Conservation (phyloP, 441 rosid genomes). For the Gossypium trilobum region DNA sequence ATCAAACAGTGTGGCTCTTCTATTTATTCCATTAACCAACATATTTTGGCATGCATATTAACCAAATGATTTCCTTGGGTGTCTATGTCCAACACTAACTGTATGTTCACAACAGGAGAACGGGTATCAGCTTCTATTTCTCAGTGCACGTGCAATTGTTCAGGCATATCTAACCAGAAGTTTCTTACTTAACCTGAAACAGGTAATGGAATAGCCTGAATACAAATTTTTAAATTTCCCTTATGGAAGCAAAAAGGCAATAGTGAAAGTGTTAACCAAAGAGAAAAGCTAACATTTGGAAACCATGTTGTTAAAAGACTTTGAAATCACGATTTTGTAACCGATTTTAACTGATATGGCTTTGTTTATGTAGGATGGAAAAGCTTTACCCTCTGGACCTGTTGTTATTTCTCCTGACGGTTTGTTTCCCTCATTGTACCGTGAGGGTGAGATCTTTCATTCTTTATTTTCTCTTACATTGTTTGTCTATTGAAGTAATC, state of each 20-base stretch:
- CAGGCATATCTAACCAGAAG: conserved; percentile 82
- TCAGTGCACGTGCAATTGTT: conserved; percentile 87
- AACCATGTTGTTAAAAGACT: neutral
- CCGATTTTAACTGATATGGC: conserved; percentile 6
- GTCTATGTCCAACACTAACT: neutral
- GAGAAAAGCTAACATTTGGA: neutral
- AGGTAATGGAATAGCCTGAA: conserved; percentile 31
- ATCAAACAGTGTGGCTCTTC: neutral
- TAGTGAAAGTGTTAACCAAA: neutral
- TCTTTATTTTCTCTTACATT: neutral
- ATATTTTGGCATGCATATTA: neutral
- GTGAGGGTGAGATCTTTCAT: conserved; percentile 50
- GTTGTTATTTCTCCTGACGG: conserved; percentile 87
- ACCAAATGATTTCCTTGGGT: too few species aligned
- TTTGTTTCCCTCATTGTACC: conserved; percentile 69
- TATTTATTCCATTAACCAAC: neutral
- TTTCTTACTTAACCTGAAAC: conserved; percentile 69
- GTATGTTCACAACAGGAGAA: conserved; percentile 48
- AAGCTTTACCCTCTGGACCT: conserved; percentile 73
- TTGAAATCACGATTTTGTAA: conserved; percentile 2
- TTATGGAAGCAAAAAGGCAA: neutral
- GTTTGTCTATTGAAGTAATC: neutral
- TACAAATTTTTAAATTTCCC: neutral
- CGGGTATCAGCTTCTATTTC: conserved; percentile 80
- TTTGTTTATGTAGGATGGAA: conserved; percentile 58